Conservation (phyloP, 177 flowering plant species). For the Vitis hybrid region DNA sequence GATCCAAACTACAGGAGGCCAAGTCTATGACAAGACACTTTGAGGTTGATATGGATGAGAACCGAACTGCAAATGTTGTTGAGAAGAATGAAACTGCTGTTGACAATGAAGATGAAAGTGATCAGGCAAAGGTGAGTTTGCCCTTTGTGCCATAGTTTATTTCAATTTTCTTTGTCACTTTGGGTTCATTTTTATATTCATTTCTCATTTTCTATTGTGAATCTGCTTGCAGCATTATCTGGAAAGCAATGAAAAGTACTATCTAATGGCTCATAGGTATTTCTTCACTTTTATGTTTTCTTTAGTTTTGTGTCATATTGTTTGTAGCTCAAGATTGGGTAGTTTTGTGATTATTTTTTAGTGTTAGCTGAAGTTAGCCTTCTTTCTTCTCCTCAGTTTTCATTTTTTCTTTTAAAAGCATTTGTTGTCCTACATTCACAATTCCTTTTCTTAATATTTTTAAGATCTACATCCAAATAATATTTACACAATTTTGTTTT, state of each 20-base stretch:
- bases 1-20: slow-evolving; percentile 80
- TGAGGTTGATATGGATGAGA: slow-evolving; percentile 74
- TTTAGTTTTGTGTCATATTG: neutral
- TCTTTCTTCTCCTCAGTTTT: neutral
- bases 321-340: neutral
- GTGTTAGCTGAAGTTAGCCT: neutral
- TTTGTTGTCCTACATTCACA: too few species aligned
- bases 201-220: neutral
- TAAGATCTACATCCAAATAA: neutral
- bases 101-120: slow-evolving; percentile 84
- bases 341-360: neutral
- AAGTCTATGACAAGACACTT: slow-evolving; percentile 54
- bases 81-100: slow-evolving; percentile 54
- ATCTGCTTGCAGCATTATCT: slow-evolving; percentile 78
- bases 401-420: neutral
- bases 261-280: slow-evolving; percentile 97
- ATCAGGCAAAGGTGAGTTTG: slow-evolving; percentile 79
- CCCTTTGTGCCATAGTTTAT: neutral
- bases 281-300: neutral
- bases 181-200: slow-evolving; percentile 1
- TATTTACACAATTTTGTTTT: slow-evolving; percentile 1
- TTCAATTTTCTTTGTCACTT: neutral
- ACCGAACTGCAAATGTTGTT: slow-evolving; percentile 29
- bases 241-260: slow-evolving; percentile 98
- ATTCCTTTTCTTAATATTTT: neutral